Conservation (phyloP, 2,329 filamentous ascomycete species). For the Aspergillus amoenus region DNA sequence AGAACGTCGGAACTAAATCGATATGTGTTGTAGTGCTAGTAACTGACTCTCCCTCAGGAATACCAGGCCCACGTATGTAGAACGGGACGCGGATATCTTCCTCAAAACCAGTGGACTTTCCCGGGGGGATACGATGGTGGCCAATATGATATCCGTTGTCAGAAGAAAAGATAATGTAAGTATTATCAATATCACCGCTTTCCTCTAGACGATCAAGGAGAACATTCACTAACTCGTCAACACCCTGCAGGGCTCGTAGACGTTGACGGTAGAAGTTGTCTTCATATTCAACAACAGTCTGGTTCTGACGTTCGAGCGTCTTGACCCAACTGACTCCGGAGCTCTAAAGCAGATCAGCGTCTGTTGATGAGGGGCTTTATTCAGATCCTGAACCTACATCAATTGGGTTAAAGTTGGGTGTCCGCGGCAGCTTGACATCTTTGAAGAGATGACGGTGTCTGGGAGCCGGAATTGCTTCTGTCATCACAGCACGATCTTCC, state of each 20-base stretch:
- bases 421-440: conserved; percentile 58
- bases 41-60: background rate
- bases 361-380: conserved; percentile 10
- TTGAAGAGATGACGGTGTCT: conserved; percentile 64
- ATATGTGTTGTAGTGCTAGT: conserved; percentile 4
- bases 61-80: conserved; percentile 6
- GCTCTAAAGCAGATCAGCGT: conserved; percentile 3
- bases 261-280: conserved; percentile 52
- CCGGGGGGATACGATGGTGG: conserved; percentile 57
- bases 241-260: conserved; percentile 51
- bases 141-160: conserved; percentile 61
- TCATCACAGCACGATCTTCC: background rate
- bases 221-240: conserved; percentile 53
- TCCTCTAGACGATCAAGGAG: conserved; percentile 44
- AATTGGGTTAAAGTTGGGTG: conserved; percentile 26
- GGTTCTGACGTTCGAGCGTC: conserved; percentile 43
- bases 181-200: conserved; percentile 47
- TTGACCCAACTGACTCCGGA: conserved; percentile 47
- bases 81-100: conserved; percentile 13
- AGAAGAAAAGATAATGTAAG: conserved; percentile 60
- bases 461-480: conserved; percentile 57
- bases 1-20: conserved; percentile 60
- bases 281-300: conserved; percentile 49
- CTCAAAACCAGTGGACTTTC: conserved; percentile 55
- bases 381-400: conserved; percentile 42